Conservation (phyloP, 164 flowering plant genomes). For the Warburgia ugandensis region DNA sequence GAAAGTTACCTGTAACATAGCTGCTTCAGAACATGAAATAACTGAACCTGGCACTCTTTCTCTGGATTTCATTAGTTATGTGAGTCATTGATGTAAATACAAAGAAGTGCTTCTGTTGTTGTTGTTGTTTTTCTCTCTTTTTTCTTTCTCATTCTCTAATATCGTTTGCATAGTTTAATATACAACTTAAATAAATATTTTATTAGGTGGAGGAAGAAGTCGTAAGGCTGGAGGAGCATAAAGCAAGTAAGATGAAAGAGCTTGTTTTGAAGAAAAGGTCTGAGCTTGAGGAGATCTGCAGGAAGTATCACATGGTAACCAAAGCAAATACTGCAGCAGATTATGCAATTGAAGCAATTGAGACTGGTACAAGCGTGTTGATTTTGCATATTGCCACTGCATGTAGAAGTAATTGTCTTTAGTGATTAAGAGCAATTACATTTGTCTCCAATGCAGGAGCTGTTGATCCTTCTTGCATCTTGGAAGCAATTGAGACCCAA, state of each 20-base stretch:
- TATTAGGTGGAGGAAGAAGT: conserved; percentile 85
- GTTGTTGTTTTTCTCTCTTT: not conserved
- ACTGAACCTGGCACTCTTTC: conserved; percentile 58
- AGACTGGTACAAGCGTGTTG: conserved; percentile 43
- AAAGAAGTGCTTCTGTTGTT: too few species aligned
- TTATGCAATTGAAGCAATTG: conserved; percentile 58
- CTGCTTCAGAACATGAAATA: conserved; percentile 64
- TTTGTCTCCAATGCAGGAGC: conserved; percentile 32
- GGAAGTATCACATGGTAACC: conserved; percentile 58
- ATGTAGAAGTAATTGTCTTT: not conserved
- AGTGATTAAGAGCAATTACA: not conserved
- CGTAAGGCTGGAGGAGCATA: conserved; percentile 64
- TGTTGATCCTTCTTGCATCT: conserved; percentile 35
- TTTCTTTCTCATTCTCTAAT: not conserved
- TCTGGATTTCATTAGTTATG: conserved; percentile 42
- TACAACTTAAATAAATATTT: conserved; percentile 2
- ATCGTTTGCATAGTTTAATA: too few species aligned
- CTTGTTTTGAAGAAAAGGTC: conserved; percentile 75
- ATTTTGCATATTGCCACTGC: not conserved
- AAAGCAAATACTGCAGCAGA: conserved; percentile 47
- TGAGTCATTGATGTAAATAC: conserved; percentile 19
- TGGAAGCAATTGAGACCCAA: conserved; percentile 53
- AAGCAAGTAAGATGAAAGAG: conserved; percentile 93
- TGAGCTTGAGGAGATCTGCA: conserved; percentile 79
- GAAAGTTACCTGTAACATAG: conserved; percentile 56